Base-by-base conservation (phyloP, 257 asterid species). In the Osmanthus fragrans region DNA sequence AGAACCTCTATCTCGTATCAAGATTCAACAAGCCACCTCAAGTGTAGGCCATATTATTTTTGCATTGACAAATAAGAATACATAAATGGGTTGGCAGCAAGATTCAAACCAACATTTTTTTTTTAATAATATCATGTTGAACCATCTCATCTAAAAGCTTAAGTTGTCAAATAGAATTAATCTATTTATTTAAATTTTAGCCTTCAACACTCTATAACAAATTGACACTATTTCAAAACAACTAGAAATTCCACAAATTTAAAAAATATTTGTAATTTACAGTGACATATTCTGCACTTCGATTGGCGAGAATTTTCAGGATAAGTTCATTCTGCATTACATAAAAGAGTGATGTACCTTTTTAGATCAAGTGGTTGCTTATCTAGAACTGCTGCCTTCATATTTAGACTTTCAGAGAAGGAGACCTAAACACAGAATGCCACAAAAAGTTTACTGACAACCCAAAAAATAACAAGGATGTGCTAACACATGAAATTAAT, bases 341-440 rank as follows among this genome's bases (percentile, higher is more conserved):
- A 36, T 3, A 33, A 76, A 76, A 18, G 60, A 66, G 63, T 36
- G 77, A 79, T 66, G 33, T 88, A 94, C 98, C 98, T 89, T 87
- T 94, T 92, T 74, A 94, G 88, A 71, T 85, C 79, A 85, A 94
- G 82, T 76, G 94, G 97, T 80, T 91, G 96, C 75, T 89, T 78
- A 25, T 84, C 72, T 74, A 94, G 88, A 83, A 91, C 76, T 74
- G 97, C 89, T 12, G 88, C 87, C 86, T 91, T 94, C 98, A 94
- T 94, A 89, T 86, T 92, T 79, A 87, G 86, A 82, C 83, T 79
- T 79, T 92, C 93, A 27, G 98, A 82, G 90, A 92, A 92, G 73
- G 90, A 84, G 77, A 92, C 93, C 98, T 94, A 77, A 74, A 75
- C 64, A 76, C 77, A 80, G 74, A 51, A 75, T 64, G 65, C 47